Evolutionary conservation across 495 filamentous ascomycete genomes (phyloP).

Genomic region (Parmelia sp.): DNA sequence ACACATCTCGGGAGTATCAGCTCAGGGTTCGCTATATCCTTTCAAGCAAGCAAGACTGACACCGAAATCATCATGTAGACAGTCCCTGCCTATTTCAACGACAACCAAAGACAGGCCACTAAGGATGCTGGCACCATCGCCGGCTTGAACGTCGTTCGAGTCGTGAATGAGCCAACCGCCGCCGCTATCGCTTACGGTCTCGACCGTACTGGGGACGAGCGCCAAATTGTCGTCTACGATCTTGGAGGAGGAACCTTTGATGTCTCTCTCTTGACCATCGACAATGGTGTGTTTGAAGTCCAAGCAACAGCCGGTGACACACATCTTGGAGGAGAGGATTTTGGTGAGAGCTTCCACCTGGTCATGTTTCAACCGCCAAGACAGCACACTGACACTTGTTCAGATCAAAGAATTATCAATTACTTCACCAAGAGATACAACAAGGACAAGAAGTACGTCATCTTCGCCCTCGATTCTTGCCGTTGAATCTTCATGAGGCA

Average conservation of each 20-base stretch:
- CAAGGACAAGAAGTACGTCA: constrained; percentile 83
- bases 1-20: too few species aligned
- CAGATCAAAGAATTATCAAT: constrained; percentile 92
- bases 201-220: constrained; percentile 78
- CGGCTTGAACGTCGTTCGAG: constrained; percentile 93
- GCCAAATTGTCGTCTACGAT: constrained; percentile 94
- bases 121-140: constrained; percentile 94
- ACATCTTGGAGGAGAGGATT: constrained; percentile 99
- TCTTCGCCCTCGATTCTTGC: constrained; percentile 31
- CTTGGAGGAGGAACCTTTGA: constrained; percentile 99
- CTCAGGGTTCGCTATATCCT: too few species aligned
- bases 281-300: constrained; percentile 97
- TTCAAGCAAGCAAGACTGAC: too few species aligned
- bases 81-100: constrained; percentile 98
- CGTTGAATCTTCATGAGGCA: background rate
- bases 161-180: constrained; percentile 92
- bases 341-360: constrained; percentile 31
- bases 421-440: constrained; percentile 98
- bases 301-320: constrained; percentile 98
- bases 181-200: constrained; percentile 63
- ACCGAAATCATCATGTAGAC: too few species aligned
- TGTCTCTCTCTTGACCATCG: constrained; percentile 96
- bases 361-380: background rate
- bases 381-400: background rate
- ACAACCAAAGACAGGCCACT: constrained; percentile 95